Evolutionary conservation across 768 basidiomycete species (phyloP).

Genomic region (Scleroderma bovista): DNA sequence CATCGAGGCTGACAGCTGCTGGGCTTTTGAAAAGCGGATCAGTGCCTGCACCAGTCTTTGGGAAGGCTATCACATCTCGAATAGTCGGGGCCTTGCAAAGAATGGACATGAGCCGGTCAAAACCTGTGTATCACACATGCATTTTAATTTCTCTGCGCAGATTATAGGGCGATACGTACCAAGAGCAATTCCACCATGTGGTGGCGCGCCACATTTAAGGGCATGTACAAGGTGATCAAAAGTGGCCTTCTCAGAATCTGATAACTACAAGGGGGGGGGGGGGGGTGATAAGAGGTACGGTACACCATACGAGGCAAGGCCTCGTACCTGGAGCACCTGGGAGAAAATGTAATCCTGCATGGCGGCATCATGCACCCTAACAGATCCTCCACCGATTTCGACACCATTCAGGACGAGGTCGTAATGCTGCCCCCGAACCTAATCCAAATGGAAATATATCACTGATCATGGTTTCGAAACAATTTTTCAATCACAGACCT

Average conservation of each 20-base stretch:
- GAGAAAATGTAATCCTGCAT: conserved; percentile 84
- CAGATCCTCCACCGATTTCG: conserved; percentile 92
- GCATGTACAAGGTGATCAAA: conserved; percentile 87
- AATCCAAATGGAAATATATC: conserved; percentile 6
- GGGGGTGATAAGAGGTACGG: conserved; percentile 9
- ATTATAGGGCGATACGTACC: conserved; percentile 54
- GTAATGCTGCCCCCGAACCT: conserved; percentile 95
- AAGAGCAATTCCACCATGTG: conserved; percentile 92
- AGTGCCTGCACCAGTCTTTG: conserved; percentile 78
- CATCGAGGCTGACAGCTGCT: conserved; percentile 45
- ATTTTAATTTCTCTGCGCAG: too few species aligned
- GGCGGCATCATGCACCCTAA: conserved; percentile 81
- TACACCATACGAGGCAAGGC: conserved; percentile 2
- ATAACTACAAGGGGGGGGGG: too few species aligned
- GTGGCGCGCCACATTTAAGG: conserved; percentile 84
- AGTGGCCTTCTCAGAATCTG: conserved; percentile 61
- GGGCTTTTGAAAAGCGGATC: conserved; percentile 92
- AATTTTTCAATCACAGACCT: conserved; percentile 32
- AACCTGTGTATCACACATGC: conserved; percentile 45
- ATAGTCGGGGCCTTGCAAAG: conserved; percentile 85
- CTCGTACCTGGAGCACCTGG: conserved; percentile 67
- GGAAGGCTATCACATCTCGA: conserved; percentile 95
- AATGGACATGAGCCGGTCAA: conserved; percentile 90
- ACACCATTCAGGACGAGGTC: conserved; percentile 92
- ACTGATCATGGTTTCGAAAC: neutral